Conservation (phyloP, 2,329 filamentous ascomycete genomes). For the Graphilbum ipis-grandicollis region DNA sequence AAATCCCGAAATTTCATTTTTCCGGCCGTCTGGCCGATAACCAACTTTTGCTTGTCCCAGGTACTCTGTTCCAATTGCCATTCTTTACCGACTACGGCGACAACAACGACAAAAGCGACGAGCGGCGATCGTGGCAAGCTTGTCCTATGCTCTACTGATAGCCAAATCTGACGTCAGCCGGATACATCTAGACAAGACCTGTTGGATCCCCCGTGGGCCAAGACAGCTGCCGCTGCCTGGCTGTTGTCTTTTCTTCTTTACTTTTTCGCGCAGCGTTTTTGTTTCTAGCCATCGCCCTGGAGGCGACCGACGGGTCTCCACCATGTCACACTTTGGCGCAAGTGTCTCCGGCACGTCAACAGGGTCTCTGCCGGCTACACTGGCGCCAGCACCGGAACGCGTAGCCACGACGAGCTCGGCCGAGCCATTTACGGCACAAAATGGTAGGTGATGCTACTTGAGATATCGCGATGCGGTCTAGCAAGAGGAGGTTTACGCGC, state of each 20-base stretch:
- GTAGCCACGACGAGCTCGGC: not conserved
- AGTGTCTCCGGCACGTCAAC: not conserved
- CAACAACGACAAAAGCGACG: not conserved
- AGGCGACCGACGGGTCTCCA: not conserved
- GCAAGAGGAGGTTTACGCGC: no score
- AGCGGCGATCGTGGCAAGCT: no score
- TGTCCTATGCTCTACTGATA: no score
- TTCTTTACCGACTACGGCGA: not conserved
- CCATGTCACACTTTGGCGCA: not conserved
- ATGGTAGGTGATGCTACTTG: not conserved
- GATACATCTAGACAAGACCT: no score
- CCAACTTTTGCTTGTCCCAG: not conserved
- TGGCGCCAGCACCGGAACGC: not conserved
- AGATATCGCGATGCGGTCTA: not conserved
- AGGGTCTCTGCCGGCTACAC: not conserved
- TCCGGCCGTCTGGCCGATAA: not conserved
- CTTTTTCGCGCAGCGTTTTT: no score
- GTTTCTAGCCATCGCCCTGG: not conserved
- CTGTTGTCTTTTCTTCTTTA: no score
- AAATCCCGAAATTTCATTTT: slow-evolving; percentile 2
- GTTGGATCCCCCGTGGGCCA: no score
- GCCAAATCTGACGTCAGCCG: no score
- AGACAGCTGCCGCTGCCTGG: no score
- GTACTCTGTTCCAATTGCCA: not conserved
- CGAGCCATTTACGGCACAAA: not conserved